Evolutionary conservation across 2,329 filamentous ascomycete genomes (phyloP), one percentile per base, ranked within the genome.

Genomic region (Pochonia chlamydosporia): DNA sequence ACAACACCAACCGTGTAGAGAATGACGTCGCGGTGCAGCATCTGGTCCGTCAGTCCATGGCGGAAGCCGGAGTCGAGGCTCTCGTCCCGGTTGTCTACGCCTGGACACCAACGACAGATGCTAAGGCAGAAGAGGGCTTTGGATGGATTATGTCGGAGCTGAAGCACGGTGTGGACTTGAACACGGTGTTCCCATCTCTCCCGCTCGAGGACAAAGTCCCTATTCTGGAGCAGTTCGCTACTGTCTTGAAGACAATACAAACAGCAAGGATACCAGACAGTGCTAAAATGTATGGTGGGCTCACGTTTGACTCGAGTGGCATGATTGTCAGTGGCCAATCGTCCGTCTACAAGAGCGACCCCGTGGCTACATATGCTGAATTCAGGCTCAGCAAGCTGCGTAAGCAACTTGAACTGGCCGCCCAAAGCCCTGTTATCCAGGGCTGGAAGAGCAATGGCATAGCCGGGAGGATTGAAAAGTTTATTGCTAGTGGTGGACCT

Each of bases 91-190:
- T 14, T 8, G 40, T 62, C 2, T 62, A 55, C 13, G 58, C 54
- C 11, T 55, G 58, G 58, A 31, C 31, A 9, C 41, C 47, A 1
- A 10, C 51, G 8, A 47, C 21, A 11, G 28, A 25, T 43, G 46
- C 48, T 23, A n/a, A 11, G 2, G 31, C 25, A 14, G 52, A 53
- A 18, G 6, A 18, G 4, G 44, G 46, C 0, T 55, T 56, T 14
- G 56, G 57, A 1, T 62, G 60, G 59, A 55, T 47, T 1, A 31
- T 63, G 14, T 44, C 44, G 9, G 59, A 63, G 33, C 53, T 55
- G 25, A 61, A 51, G 46, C 3, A n/a, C 1, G 59, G 60, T n/a
- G 47, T 49, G 5, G 51, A 54, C 11, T 40, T 62, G 6, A 53
- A 58, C 40, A 40, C 18, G 1, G 37, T 51, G 13, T 61, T 59